A percentile compares a stretch with the other conserved stretches of the same genome.
These are phyloP conservation scores for Simplicillium sp. DNA, from an alignment of 2,329 filamentous ascomycete species.

Conservation along the genomic window DNA sequence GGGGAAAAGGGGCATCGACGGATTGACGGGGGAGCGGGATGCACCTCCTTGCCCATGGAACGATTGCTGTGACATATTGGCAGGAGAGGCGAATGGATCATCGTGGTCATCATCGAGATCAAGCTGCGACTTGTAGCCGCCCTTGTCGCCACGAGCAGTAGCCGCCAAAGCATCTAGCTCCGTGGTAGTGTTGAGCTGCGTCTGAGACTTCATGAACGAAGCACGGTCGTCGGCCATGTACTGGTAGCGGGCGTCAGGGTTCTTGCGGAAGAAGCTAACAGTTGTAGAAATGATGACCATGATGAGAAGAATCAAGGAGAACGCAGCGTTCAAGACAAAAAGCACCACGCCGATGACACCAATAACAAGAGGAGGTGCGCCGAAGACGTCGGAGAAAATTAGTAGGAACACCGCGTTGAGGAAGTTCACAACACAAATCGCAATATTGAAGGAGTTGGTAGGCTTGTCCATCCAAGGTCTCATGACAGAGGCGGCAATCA, in stretches of 20 bases:
- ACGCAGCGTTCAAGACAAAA: conserved; percentile 79
- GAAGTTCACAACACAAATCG: conserved; percentile 84
- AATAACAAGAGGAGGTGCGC: conserved; percentile 71
- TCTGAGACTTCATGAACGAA: conserved; percentile 95
- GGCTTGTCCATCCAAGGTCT: conserved; percentile 99
- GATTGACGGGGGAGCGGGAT: conserved; percentile 29
- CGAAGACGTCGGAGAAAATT: conserved; percentile 81
- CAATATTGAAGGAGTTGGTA: conserved; percentile 93
- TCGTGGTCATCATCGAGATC: conserved; percentile 33
- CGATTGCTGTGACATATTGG: conserved; percentile 15
- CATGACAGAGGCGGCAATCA: conserved; percentile 71
- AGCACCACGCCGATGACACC: conserved; percentile 85
- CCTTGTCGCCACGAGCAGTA: conserved; percentile 79
- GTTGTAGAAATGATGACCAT: conserved; percentile 56
- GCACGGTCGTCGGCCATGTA: conserved; percentile 94
- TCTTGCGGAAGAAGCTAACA: conserved; percentile 77
- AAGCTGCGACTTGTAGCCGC: conserved; percentile 32
- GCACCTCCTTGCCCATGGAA: conserved; percentile 16
- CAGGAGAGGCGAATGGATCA: conserved; percentile 20
- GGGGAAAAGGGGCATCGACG: conserved; percentile 33
- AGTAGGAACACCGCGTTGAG: conserved; percentile 82
- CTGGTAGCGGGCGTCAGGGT: conserved; percentile 90
- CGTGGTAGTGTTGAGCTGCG: conserved; percentile 64
- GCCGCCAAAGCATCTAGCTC: conserved; percentile 85
- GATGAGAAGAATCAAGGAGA: conserved; percentile 73